These are phyloP conservation scores for Metarhizium album DNA, from an alignment of 2,329 filamentous ascomycete species.

Conservation along the genomic window DNA sequence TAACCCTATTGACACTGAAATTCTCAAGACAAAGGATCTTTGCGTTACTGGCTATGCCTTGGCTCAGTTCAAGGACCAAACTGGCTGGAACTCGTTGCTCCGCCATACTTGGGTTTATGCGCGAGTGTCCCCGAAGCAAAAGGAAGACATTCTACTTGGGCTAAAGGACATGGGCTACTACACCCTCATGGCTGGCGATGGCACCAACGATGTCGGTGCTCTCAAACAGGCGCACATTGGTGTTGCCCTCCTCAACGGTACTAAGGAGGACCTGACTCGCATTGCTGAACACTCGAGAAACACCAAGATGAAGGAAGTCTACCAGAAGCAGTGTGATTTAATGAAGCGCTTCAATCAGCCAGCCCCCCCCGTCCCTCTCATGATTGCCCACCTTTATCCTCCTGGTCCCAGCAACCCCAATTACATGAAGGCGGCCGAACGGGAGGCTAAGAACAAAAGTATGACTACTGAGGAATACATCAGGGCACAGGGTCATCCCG, in stretches of 20 bases:
- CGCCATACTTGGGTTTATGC: constrained; percentile 96
- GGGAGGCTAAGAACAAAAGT: constrained; percentile 72
- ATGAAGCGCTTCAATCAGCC: constrained; percentile 96
- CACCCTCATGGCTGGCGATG: constrained; percentile 96
- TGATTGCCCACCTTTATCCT: constrained; percentile 91
- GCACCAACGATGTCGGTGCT: constrained; percentile 95
- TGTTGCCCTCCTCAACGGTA: constrained; percentile 90
- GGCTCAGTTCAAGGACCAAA: constrained; percentile 73
- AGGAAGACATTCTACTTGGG: constrained; percentile 95
- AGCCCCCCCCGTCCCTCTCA: constrained; percentile 75
- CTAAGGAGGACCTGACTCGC: constrained; percentile 77
- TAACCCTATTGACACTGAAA: constrained; percentile 67
- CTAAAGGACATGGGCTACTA: constrained; percentile 96
- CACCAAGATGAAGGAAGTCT: constrained; percentile 96
- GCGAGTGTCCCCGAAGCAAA: constrained; percentile 95
- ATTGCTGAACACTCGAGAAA: constrained; percentile 91
- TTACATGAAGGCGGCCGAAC: constrained; percentile 81
- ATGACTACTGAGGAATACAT: constrained; percentile 49
- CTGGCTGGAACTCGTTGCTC: constrained; percentile 65
- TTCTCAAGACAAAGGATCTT: constrained; percentile 77
- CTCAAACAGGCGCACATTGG: constrained; percentile 97
- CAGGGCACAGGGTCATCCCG: constrained; percentile 38
- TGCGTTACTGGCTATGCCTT: constrained; percentile 94
- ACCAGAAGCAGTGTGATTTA: constrained; percentile 86
- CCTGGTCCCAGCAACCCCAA: constrained; percentile 88